Evolutionary conservation across 2,329 filamentous ascomycete genomes (phyloP), one percentile per base, ranked within the genome.

Genomic region (Chaetomiaceae sp.): DNA sequence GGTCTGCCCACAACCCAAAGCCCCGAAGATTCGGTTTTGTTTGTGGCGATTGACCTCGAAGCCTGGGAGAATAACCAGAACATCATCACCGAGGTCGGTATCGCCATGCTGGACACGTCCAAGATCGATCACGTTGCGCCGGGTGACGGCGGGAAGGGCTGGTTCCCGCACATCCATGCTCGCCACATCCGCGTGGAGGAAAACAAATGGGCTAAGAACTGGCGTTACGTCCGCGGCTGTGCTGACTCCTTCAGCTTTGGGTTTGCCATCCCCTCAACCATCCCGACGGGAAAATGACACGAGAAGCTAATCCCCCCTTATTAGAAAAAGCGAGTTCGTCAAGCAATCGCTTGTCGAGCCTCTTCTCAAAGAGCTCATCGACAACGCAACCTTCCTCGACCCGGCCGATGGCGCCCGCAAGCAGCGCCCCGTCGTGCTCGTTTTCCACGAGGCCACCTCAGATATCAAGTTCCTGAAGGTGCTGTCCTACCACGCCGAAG

Each of bases 21-120:
- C 0, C 75, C 77, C 47, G 79, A 84, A 25, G 63, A 68, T 10
- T 73, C 76, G n/a, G 76, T 82, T 0, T 76, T 95, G 7, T 86
- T 96, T 61, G 75, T 96, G 54, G 83, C 80, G 57, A 75, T 97
- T 40, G 94, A 99, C 62, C 74, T 94, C 29, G 94, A 99, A 68
- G 84, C 86, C 1, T 89, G 85, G 53, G 94, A 99, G 67, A 70
- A 72, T 20, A 74, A 80, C 40, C 79, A 82, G 11, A 73, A 76
- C 30, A 73, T 80, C 11, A 78, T 97, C 54, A 95, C 91, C 0
- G 94, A 99, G 68, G 77, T 99, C 34, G 94, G 94, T 1, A 75
- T 99, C 36, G 85, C 89, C 1, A 84, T 85, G 2, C 75, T 97
- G 0, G 90, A 97, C 66, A 90, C 87, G 1, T 61, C 68, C 4